Evolutionary conservation across 768 basidiomycete species (phyloP), one percentile per base, ranked within the genome.

Genomic region (Lentinus tigrinus): DNA sequence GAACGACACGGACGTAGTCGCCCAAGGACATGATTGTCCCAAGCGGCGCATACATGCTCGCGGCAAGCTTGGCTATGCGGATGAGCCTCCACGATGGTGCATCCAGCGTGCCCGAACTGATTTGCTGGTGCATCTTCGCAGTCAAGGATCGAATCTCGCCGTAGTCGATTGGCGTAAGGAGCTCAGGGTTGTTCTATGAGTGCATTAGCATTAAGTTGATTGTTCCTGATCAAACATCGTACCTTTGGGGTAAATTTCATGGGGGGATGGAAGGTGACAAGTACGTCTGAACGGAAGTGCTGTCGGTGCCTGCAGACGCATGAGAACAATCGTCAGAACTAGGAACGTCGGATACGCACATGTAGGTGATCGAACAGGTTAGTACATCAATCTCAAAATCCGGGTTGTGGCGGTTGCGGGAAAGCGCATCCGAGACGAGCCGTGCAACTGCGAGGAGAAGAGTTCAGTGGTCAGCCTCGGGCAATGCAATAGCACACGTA

Each of bases 11-110:
- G 26, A 95, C 88, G 68, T 91, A 84, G 69, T 95, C 89, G 11
- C 94, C 93, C 16, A 95, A 77, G 54, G 80, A 83, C 89, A 95
- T 92, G 13, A 74, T 77, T 14, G 93, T 95, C 40, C 93, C 93
- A n/a, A 95, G 75, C 2, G 93, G 93, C 5, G 85, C 91, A 65
- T 95, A 95, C 46, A 95, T 85, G 26, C 89, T 75, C 17, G 89
- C 79, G 3, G 91, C 89, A 44, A 89, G 78, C 69, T 92, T 91
- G 23, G 88, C 86, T 21, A 81, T 82, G 44, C 91, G 83, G 39
- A 93, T 78, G 34, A 88, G 75, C 61, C 85, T 81, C 91, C 93
- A 95, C 5, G 88, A 88, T 24, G 93, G 94, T 3, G 93, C 88
- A 61, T 93, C 89, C 49, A 93, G 78, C 1, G 90, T 92, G 5